These are phyloP conservation scores for Kazachstania sp. DNA, from an alignment of 1,139 yeast species.

Conservation along the genomic window DNA sequence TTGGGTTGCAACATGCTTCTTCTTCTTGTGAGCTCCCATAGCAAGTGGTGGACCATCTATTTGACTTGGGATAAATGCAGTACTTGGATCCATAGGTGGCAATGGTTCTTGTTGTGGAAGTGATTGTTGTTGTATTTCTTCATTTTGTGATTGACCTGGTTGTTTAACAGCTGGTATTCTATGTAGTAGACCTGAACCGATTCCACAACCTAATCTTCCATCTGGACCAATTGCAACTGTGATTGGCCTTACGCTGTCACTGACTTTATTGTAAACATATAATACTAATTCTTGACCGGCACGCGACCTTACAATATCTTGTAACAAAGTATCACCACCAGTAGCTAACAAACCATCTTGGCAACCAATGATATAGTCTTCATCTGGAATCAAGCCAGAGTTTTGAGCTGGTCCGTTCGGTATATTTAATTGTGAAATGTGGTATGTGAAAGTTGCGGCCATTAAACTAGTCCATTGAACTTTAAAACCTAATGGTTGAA, in stretches of 20 bases:
- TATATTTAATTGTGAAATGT: slow-evolving; percentile 59
- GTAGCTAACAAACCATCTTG: slow-evolving; percentile 72
- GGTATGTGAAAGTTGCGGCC: slow-evolving; percentile 82
- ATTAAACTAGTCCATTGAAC: slow-evolving; percentile 71
- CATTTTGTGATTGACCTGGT: not conserved
- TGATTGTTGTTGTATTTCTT: not conserved
- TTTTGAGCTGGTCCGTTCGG: slow-evolving; percentile 76
- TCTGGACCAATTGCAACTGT: slow-evolving; percentile 66
- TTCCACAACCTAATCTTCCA: slow-evolving; percentile 88
- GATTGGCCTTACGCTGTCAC: slow-evolving; percentile 79
- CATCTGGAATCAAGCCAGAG: slow-evolving; percentile 75
- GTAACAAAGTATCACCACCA: slow-evolving; percentile 79
- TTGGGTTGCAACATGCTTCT: slow-evolving; percentile 22
- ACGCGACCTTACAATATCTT: slow-evolving; percentile 57
- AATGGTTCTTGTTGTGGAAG: not conserved
- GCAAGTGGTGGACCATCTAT: slow-evolving; percentile 11
- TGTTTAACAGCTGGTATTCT: slow-evolving; percentile 48
- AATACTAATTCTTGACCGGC: slow-evolving; percentile 44
- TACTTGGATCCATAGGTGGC: slow-evolving; percentile 5
- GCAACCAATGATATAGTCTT: slow-evolving; percentile 86
- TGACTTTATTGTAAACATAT: slow-evolving; percentile 83
- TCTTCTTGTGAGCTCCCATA: slow-evolving; percentile 12
- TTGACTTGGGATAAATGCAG: slow-evolving; percentile 16
- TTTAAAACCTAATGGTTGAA: slow-evolving; percentile 49
- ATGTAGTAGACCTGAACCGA: slow-evolving; percentile 86